Evolutionary conservation across 441 rosid species (phyloP), one percentile per base, ranked within the genome.

Genomic region (Corymbia calophylla): DNA sequence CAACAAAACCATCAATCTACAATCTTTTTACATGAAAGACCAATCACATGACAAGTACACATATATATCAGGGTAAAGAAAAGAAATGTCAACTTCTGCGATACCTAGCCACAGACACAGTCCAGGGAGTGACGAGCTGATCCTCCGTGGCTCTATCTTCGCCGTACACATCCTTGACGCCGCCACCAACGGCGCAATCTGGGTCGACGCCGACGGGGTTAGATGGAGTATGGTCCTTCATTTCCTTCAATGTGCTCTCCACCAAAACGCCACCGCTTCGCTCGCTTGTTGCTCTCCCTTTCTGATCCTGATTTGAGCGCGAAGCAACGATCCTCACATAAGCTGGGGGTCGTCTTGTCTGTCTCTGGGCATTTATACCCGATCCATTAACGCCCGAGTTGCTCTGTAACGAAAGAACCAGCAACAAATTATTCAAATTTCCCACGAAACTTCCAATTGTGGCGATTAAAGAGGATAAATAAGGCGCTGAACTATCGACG

Each of bases 111-210:
- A 97, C 98, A 70, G 99, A 95, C 89, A 96, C 89, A 18, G 97
- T 58, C 99, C 99, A 97, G 80, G 99, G 99, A 54, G 99, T 97
- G 58, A 96, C 95, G 86, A 94, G 91, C 92, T 94, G 96, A 90
- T 97, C 99, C 91, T 95, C 96, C 27, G 96, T 93, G 94, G 96
- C 96, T 49, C 94, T 93, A 89, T 96, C 98, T 92, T 97, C 99
- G 27, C 95, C 98, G 86, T 95, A 95, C 51, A 95, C 94, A 66
- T 96, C 98, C 88, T 86, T 94, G 88, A 94, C 95, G 10, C 96
- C 98, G 73, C 93, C 80, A 13, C 93, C 95, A 64, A 93, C 89
- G 44, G 95, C n/a, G 44, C 85, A 55, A 88, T 92, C 93, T 66
- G 94, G 53, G 86, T 95, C 96, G 89, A 91, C 60, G 31, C 93